phyloP scores from a whole-genome alignment of 2,329 filamentous ascomycete species.

The Colletotrichum brevisporum region DNA sequence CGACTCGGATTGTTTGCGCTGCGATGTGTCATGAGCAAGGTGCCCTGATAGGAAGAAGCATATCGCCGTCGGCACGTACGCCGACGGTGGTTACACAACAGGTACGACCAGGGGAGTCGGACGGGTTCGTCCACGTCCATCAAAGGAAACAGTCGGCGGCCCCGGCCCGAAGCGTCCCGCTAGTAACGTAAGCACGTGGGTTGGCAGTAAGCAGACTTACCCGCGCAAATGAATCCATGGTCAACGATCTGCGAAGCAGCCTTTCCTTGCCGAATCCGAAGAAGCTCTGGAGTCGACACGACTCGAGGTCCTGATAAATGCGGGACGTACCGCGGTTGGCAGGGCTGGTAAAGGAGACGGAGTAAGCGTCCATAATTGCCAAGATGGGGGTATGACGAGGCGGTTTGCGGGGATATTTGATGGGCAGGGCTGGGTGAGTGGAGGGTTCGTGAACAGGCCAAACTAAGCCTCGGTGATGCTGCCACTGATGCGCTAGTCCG shows the following conservation, averaged over 20 bases:
- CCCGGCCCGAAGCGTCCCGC: conserved; percentile 23
- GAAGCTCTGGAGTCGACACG: conserved; percentile 55
- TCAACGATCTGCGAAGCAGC: conserved; percentile 47
- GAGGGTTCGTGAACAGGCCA: conserved; percentile 14
- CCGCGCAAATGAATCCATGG: conserved; percentile 53
- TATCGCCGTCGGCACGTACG: conserved; percentile 12
- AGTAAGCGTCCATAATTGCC: conserved; percentile 65
- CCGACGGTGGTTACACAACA: conserved; percentile 4
- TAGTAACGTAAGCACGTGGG: conserved; percentile 37
- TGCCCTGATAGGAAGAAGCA: conserved; percentile 8
- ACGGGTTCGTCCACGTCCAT: conserved; percentile 22
- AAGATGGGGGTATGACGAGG: conserved; percentile 6
- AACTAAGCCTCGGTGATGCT: conserved; percentile 26
- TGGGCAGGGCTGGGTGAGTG: conserved; percentile 3
- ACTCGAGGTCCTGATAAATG: conserved; percentile 65
- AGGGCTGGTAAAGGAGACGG: conserved; percentile 62
- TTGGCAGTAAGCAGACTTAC: conserved; percentile 46
- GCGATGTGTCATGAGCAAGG: conserved; percentile 34
- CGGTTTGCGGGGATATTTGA: conserved; percentile 5
- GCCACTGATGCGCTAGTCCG: conserved; percentile 12
- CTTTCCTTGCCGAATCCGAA: conserved; percentile 49
- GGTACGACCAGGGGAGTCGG: conserved; percentile 17
- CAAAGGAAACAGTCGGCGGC: conserved; percentile 17
- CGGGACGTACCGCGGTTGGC: conserved; percentile 59
- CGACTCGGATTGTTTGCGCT: conserved; percentile 35